These are phyloP conservation scores for Exophiala aquamarina DNA, from an alignment of 2,329 filamentous ascomycete species.

Conservation along the genomic window DNA sequence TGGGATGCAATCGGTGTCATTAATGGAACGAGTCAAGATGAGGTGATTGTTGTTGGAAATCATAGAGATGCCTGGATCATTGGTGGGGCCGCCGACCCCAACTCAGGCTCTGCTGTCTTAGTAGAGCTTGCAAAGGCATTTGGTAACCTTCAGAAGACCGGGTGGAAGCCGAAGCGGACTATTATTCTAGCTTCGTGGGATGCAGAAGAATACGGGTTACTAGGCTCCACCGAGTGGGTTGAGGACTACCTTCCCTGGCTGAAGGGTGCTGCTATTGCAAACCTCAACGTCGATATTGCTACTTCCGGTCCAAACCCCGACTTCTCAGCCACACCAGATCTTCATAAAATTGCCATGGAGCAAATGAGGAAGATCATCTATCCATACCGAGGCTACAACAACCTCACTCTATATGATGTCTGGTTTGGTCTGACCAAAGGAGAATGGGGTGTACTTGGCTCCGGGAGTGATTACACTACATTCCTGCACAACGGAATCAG, in stretches of 20 bases:
- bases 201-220: slow-evolving; percentile 38
- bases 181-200: slow-evolving; percentile 44
- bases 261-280: slow-evolving; percentile 44
- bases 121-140: slow-evolving; percentile 53
- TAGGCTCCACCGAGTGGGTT: slow-evolving; percentile 49
- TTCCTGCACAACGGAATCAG: slow-evolving; percentile 46
- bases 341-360: slow-evolving; percentile 37
- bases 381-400: slow-evolving; percentile 37
- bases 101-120: slow-evolving; percentile 51
- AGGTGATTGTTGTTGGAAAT: slow-evolving; percentile 52
- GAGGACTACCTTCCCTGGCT: slow-evolving; percentile 49
- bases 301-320: slow-evolving; percentile 44
- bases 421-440: slow-evolving; percentile 38
- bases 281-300: slow-evolving; percentile 54
- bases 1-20: slow-evolving; percentile 33
- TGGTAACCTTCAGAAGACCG: slow-evolving; percentile 45
- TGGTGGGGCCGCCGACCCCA: slow-evolving; percentile 54
- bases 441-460: slow-evolving; percentile 44
- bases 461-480: slow-evolving; percentile 48
- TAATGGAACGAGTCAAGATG: slow-evolving; percentile 33
- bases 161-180: slow-evolving; percentile 54
- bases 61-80: slow-evolving; percentile 57
- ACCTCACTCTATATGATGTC: slow-evolving; percentile 47
- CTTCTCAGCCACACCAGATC: slow-evolving; percentile 40
- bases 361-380: slow-evolving; percentile 44